Evolutionary conservation across 805 yeast species (phyloP).

Genomic region (Candida dendrica): DNA sequence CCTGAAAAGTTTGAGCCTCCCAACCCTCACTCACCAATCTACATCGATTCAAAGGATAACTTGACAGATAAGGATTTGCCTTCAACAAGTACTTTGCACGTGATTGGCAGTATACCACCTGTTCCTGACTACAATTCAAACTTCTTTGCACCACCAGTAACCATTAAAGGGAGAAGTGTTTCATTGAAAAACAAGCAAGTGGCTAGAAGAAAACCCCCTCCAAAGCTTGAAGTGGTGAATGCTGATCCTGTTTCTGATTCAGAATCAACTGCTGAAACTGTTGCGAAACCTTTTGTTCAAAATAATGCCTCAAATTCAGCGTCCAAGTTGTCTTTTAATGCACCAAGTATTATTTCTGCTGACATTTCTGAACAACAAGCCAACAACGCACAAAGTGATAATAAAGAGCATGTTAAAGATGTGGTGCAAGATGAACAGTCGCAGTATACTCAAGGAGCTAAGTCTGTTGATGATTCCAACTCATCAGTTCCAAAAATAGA

Average conservation of each 20-base stretch:
- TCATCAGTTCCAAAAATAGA: too few species aligned
- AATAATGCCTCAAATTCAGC: too few species aligned
- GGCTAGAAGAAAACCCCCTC: constrained; percentile 18
- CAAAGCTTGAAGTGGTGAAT: not conserved
- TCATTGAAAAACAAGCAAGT: constrained; percentile 13
- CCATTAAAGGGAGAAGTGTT: constrained; percentile 19
- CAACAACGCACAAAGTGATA: too few species aligned
- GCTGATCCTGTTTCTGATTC: not conserved
- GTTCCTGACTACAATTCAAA: constrained; percentile 20
- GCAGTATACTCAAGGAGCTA: too few species aligned
- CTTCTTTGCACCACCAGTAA: constrained; percentile 18
- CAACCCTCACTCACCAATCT: not conserved
- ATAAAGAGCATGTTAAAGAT: too few species aligned
- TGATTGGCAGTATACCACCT: constrained; percentile 15
- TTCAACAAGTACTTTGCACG: constrained; percentile 6
- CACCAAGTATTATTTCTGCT: too few species aligned
- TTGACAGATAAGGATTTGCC: constrained; percentile 5
- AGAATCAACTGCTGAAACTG: too few species aligned
- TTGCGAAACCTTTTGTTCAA: too few species aligned
- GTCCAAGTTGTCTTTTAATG: too few species aligned
- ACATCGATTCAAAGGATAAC: not conserved
- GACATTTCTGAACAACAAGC: too few species aligned
- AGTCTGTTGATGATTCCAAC: too few species aligned
- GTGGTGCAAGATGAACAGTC: too few species aligned
- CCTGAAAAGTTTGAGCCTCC: not conserved